These are phyloP conservation scores for Allomyces macrogynus DNA, from an alignment of 192 early-diverging fungal species.

Conservation along the genomic window DNA sequence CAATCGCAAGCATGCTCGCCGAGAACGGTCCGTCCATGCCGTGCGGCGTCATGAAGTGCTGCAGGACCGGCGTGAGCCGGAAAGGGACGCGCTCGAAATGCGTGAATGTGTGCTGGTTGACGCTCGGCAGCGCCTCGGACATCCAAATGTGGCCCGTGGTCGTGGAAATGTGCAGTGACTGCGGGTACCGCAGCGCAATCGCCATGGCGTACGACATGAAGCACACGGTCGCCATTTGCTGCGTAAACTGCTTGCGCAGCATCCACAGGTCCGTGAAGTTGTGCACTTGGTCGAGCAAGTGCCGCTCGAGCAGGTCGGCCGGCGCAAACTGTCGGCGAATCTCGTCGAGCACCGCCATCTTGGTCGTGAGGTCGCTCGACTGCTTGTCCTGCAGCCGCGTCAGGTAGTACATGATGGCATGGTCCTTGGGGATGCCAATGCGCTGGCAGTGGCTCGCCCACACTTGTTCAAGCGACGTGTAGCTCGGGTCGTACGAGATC, in stretches of 20 bases:
- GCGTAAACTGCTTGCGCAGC: conserved; percentile 81
- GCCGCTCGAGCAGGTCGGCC: conserved; percentile 54
- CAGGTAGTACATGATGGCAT: conserved; percentile 61
- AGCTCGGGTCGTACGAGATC: conserved; percentile 77
- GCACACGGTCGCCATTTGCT: conserved; percentile 67
- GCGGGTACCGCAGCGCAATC: conserved; percentile 66
- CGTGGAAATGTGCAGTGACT: conserved; percentile 72
- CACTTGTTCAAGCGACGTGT: conserved; percentile 75
- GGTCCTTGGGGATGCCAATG: conserved; percentile 61
- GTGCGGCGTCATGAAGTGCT: conserved; percentile 78
- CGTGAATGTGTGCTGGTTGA: conserved; percentile 8
- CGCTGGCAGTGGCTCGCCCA: conserved; percentile 71
- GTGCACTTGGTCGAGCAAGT: conserved; percentile 46
- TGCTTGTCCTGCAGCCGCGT: conserved; percentile 36
- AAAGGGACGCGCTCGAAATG: conserved; percentile 83
- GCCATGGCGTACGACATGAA: conserved; percentile 85
- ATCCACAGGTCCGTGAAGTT: conserved; percentile 83
- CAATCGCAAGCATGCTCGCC: conserved; percentile 63
- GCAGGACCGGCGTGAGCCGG: conserved; percentile 93
- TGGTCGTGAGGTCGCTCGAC: conserved; percentile 49
- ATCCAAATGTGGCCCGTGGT: conserved; percentile 70
- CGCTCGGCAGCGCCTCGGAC: conserved; percentile 54
- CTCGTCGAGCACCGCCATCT: conserved; percentile 71
- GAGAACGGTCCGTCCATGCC: conserved; percentile 91
- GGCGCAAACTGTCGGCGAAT: conserved; percentile 72